These are phyloP conservation scores for Ormosia semicastrata DNA, from an alignment of 306 rosid genomes.

Conservation along the genomic window DNA sequence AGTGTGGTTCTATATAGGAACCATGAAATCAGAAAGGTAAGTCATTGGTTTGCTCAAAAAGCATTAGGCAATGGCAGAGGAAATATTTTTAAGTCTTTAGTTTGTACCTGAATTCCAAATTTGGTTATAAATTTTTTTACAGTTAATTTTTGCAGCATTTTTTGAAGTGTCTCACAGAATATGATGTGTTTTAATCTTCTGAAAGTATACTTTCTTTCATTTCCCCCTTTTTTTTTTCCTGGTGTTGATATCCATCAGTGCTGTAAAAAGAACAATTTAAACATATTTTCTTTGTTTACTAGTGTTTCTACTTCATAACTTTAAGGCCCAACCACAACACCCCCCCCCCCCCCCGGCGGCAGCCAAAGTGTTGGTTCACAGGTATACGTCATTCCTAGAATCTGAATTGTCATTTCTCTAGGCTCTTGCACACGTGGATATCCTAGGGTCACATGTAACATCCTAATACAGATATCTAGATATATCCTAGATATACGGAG, in stretches of 20 bases:
- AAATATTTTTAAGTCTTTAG: background rate
- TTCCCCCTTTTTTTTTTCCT: background rate
- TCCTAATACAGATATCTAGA: too few relatives aligned
- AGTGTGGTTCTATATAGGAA: slow-evolving; percentile 79
- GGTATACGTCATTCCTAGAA: background rate
- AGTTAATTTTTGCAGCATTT: slow-evolving; percentile 4
- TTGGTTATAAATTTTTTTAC: background rate
- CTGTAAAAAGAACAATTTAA: background rate
- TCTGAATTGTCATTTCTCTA: slow-evolving; percentile 9
- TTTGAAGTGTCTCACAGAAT: slow-evolving; percentile 14
- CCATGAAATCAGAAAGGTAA: slow-evolving; percentile 94
- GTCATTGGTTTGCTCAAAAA: slow-evolving; percentile 19
- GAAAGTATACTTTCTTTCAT: background rate
- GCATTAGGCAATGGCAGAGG: background rate
- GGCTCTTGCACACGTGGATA: background rate
- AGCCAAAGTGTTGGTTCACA: background rate
- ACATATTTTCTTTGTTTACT: background rate
- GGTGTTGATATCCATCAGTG: background rate
- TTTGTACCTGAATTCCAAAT: background rate
- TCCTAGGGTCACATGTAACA: background rate
- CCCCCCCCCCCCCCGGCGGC: background rate
- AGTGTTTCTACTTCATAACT: slow-evolving; percentile 2
- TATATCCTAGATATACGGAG: too few relatives aligned
- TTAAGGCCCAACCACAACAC: too few relatives aligned
- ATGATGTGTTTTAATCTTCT: background rate